A percentile compares a stretch with the other conserved stretches of the same genome.
Conservation (phyloP, 257 asterid genomes). For the Misopates orontium region DNA sequence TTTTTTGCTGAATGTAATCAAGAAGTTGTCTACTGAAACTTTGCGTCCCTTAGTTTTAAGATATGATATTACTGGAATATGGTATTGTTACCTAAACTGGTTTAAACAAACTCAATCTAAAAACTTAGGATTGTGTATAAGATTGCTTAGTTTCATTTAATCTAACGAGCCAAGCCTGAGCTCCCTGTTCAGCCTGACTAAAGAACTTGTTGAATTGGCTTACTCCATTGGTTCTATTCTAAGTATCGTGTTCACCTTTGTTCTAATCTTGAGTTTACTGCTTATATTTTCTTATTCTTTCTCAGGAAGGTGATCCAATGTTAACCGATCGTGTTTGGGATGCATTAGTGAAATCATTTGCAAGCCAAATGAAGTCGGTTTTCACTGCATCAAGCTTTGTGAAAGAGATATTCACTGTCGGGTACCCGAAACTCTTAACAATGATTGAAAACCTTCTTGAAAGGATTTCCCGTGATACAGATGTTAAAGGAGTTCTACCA, state of each 20-base stretch:
- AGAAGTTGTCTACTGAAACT: no score
- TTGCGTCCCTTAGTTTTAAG: no score
- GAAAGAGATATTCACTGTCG: constrained; percentile 84
- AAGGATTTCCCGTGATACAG: constrained; percentile 97
- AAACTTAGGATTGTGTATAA: background rate
- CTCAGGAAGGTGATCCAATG: constrained; percentile 86
- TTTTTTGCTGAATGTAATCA: no score
- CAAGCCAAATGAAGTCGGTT: constrained; percentile 91
- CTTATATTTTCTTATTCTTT: constrained; percentile 33
- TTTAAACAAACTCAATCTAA: background rate
- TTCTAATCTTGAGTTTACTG: background rate
- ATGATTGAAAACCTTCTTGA: constrained; percentile 82
- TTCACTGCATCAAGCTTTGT: constrained; percentile 95
- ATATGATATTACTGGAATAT: no score
- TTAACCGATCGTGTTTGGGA: constrained; percentile 96
- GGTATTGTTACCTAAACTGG: no score
- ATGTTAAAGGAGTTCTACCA: constrained; percentile 95
- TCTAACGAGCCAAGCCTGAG: background rate
- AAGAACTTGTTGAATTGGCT: background rate
- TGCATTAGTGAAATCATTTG: constrained; percentile 83
- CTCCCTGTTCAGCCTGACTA: background rate
- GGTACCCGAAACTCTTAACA: constrained; percentile 88
- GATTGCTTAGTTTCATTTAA: background rate
- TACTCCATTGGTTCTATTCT: constrained; percentile 3
- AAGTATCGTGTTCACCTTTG: background rate